Evolutionary conservation across 306 rosid genomes (phyloP).

Genomic region (Lithocarpus polystachyus): DNA sequence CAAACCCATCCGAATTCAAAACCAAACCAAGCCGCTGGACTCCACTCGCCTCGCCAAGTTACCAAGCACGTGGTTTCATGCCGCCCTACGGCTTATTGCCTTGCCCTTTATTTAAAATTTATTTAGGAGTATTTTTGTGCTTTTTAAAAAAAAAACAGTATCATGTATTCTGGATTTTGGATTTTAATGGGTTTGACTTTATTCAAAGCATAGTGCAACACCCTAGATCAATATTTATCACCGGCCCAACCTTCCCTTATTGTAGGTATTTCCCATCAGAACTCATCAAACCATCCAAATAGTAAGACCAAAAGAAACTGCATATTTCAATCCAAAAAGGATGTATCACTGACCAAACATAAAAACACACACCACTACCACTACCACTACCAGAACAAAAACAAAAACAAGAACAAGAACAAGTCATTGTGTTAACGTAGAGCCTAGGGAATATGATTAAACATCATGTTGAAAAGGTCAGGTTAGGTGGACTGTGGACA

Average conservation of each 20-base stretch:
- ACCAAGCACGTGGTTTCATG: too few relatives aligned
- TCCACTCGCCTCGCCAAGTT: too few relatives aligned
- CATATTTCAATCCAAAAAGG: background rate
- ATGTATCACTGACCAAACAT: background rate
- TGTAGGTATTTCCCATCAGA: background rate
- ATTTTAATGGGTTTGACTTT: too few relatives aligned
- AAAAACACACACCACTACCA: background rate
- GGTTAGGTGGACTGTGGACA: conserved; percentile 25
- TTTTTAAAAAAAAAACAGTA: too few relatives aligned
- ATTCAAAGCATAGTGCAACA: too few relatives aligned
- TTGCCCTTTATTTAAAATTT: too few relatives aligned
- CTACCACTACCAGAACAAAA: background rate
- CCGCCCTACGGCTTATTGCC: too few relatives aligned
- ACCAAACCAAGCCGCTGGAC: too few relatives aligned
- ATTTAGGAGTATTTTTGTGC: too few relatives aligned
- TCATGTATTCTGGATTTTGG: too few relatives aligned
- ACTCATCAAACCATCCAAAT: background rate
- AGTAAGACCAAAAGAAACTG: background rate
- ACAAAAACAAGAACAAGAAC: background rate
- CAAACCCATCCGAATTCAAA: too few relatives aligned
- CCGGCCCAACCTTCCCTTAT: background rate
- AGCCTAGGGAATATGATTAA: background rate
- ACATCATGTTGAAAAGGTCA: background rate
- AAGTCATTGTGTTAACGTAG: background rate
- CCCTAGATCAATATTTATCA: background rate